phyloP scores from a whole-genome alignment of 169 alveolate species.

The Besnoitia besnoiti region DNA sequence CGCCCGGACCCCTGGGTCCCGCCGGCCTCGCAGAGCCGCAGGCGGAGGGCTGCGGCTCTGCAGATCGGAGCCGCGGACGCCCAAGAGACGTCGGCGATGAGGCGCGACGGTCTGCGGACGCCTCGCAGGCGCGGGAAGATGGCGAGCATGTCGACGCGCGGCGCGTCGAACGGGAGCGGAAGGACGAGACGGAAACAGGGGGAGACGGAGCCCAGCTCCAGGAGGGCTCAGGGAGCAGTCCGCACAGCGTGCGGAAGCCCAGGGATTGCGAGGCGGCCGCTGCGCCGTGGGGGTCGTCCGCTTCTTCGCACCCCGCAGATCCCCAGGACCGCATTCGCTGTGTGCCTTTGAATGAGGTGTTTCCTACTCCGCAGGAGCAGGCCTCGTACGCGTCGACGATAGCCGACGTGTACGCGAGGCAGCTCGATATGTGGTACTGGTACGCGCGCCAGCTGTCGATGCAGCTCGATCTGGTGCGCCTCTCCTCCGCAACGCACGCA shows the following conservation, averaged over 20 bases:
- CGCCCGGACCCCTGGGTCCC: neutral
- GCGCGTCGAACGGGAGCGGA: neutral
- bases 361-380: neutral
- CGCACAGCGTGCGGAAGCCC: neutral
- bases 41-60: neutral
- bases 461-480: neutral
- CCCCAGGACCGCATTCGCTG: constrained; percentile 3
- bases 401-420: constrained; percentile 30
- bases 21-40: neutral
- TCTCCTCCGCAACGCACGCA: neutral
- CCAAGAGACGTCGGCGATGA: neutral
- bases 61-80: neutral
- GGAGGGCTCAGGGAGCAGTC: neutral
- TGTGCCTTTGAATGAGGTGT: neutral
- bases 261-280: neutral
- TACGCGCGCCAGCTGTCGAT: neutral
- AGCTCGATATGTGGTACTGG: constrained; percentile 18
- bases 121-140: neutral
- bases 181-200: neutral
- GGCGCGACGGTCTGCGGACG: neutral
- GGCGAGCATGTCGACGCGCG: neutral
- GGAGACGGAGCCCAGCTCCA: neutral
- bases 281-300: neutral
- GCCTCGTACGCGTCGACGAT: constrained; percentile 10
- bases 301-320: neutral